phyloP scores from a whole-genome alignment of 2,329 filamentous ascomycete species.

The Lomentospora prolificans region DNA sequence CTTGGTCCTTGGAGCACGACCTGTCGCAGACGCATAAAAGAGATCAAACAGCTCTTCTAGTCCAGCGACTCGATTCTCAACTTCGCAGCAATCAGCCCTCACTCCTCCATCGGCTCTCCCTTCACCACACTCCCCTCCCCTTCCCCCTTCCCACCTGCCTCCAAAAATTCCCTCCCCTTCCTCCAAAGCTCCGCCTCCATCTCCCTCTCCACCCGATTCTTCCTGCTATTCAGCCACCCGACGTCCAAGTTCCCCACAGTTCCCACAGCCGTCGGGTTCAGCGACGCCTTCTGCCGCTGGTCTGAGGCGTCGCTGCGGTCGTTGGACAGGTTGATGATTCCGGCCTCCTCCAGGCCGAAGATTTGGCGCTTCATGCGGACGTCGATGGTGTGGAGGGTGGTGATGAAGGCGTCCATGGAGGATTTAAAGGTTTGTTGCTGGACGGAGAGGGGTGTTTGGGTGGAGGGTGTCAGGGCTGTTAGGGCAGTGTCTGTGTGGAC shows the following conservation, averaged over 20 bases:
- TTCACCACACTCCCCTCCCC: neutral
- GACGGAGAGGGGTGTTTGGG: constrained; percentile 31
- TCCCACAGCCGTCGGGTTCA: constrained; percentile 45
- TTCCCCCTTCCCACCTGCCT: constrained; percentile 14
- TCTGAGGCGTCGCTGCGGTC: constrained; percentile 13
- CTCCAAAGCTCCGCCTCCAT: constrained; percentile 76
- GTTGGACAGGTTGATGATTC: constrained; percentile 50
- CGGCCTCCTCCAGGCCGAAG: constrained; percentile 71
- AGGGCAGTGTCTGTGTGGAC: constrained; percentile 36
- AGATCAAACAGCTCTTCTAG: neutral
- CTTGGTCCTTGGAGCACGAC: too few relatives aligned
- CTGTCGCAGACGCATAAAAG: too few relatives aligned
- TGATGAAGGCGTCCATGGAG: constrained; percentile 58
- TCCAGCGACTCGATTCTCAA: neutral
- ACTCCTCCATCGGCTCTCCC: neutral
- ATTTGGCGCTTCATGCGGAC: constrained; percentile 61
- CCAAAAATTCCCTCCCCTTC: constrained; percentile 26
- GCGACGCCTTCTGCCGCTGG: constrained; percentile 15
- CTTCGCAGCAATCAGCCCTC: neutral
- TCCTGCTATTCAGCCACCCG: constrained; percentile 81
- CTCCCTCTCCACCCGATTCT: constrained; percentile 68
- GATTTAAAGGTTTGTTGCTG: constrained; percentile 48
- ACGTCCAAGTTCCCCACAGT: constrained; percentile 61
- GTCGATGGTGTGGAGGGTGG: constrained; percentile 62
- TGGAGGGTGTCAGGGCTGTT: constrained; percentile 27